These are phyloP conservation scores for Tubosaeta sp. DNA, from an alignment of 768 basidiomycete species.

Conservation along the genomic window DNA sequence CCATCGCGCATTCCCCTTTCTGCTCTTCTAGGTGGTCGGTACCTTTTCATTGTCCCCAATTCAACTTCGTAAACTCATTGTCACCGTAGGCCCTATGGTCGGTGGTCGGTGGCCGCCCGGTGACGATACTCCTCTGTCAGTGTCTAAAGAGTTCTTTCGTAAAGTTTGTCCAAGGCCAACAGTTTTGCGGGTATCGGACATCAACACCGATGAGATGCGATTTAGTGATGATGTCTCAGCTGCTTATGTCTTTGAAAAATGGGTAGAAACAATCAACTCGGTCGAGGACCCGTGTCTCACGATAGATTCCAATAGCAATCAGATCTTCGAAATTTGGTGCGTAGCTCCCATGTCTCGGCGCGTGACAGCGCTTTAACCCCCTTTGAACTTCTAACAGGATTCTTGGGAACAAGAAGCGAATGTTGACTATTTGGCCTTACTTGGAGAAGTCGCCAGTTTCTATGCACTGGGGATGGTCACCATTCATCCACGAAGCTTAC, in stretches of 20 bases:
- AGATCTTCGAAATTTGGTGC: slow-evolving; percentile 37
- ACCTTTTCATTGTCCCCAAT: not conserved
- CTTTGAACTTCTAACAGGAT: slow-evolving; percentile 21
- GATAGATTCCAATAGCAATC: slow-evolving; percentile 20
- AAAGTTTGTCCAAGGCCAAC: slow-evolving; percentile 38
- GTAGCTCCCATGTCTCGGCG: slow-evolving; percentile 2
- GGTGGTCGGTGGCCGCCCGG: slow-evolving; percentile 36
- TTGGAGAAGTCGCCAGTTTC: slow-evolving; percentile 32
- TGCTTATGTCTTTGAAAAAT: slow-evolving; percentile 32
- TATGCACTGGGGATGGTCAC: slow-evolving; percentile 37
- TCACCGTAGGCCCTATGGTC: slow-evolving; percentile 36
- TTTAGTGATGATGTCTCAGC: slow-evolving; percentile 26
- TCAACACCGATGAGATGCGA: slow-evolving; percentile 29
- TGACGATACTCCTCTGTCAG: slow-evolving; percentile 32
- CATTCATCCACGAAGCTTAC: slow-evolving; percentile 31
- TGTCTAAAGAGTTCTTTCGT: slow-evolving; percentile 36
- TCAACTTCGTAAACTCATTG: not conserved
- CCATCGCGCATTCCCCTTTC: slow-evolving; percentile 41
- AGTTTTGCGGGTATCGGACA: slow-evolving; percentile 25
- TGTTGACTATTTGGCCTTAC: slow-evolving; percentile 34
- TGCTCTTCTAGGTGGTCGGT: slow-evolving; percentile 36
- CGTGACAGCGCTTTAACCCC: not conserved
- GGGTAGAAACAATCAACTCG: slow-evolving; percentile 33
- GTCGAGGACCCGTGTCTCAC: slow-evolving; percentile 40
- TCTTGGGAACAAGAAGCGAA: slow-evolving; percentile 29